These are phyloP conservation scores for Podila clonocystis DNA, from an alignment of 192 early-diverging fungal genomes.

Conservation along the genomic window DNA sequence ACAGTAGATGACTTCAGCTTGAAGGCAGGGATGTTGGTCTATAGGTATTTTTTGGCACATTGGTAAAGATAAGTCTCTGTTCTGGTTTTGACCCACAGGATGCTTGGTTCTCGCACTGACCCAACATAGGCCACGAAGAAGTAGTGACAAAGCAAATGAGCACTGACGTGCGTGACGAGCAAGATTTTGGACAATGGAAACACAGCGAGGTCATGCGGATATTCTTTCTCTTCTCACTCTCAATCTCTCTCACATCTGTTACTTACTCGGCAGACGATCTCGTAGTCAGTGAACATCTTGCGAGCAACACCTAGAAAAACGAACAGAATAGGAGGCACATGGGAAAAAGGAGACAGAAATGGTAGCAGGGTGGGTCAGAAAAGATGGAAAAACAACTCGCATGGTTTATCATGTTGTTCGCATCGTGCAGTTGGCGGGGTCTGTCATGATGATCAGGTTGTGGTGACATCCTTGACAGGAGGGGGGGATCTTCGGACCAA, in stretches of 20 bases:
- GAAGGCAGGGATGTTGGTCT: slow-evolving; percentile 98
- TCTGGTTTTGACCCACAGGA: too few relatives aligned
- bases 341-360: slow-evolving; percentile 16
- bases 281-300: slow-evolving; percentile 95
- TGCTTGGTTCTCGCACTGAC: too few relatives aligned
- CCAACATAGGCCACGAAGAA: too few relatives aligned
- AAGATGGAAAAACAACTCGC: neutral
- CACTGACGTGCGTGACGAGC: neutral
- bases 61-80: too few relatives aligned
- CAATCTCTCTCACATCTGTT: neutral
- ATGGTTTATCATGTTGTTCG: too few relatives aligned
- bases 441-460: too few relatives aligned
- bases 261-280: slow-evolving; percentile 90
- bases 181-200: slow-evolving; percentile 10
- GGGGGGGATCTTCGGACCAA: too few relatives aligned
- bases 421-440: too few relatives aligned
- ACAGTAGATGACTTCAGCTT: slow-evolving; percentile 86
- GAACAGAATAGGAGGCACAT: neutral
- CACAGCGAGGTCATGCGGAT: neutral
- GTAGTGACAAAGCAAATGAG: too few relatives aligned
- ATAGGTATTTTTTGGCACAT: neutral
- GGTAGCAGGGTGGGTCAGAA: slow-evolving; percentile 8
- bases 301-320: slow-evolving; percentile 66
- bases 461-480: too few relatives aligned
- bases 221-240: neutral